A percentile compares a stretch with the other conserved stretches of the same genome.
These are phyloP conservation scores for Silene noctiflora DNA, from an alignment of 179 eudicot species.

Conservation along the genomic window DNA sequence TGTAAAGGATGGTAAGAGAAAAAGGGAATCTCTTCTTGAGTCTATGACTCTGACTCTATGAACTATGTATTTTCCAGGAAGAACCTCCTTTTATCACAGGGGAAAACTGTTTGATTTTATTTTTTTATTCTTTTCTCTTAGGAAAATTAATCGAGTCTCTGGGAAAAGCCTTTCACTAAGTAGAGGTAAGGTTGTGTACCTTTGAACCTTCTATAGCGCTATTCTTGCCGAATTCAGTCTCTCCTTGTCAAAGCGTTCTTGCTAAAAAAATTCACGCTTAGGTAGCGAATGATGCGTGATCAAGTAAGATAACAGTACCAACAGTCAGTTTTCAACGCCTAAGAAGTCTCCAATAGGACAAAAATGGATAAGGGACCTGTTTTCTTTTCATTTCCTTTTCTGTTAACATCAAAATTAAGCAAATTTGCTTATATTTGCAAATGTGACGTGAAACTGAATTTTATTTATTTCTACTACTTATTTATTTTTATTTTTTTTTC, in stretches of 20 bases:
- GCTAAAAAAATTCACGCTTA: not conserved
- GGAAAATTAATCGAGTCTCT: not conserved
- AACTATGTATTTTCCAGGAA: conserved; percentile 7
- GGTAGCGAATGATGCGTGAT: not conserved
- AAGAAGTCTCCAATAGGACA: not conserved
- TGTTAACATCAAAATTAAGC: conserved; percentile 3
- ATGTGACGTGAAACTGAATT: not conserved
- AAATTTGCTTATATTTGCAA: conserved; percentile 1
- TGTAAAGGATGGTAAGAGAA: conserved; percentile 11
- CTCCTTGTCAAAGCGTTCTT: not conserved
- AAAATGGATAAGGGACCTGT: not conserved
- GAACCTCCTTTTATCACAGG: conserved; percentile 14
- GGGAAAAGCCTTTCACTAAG: not conserved
- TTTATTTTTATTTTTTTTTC: too few relatives aligned
- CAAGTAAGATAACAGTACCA: not conserved
- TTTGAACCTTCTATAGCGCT: not conserved
- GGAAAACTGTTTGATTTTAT: conserved; percentile 16
- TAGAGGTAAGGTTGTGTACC: not conserved
- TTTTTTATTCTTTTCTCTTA: not conserved
- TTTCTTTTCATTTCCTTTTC: not conserved
- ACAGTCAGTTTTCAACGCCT: not conserved
- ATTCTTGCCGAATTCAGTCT: not conserved
- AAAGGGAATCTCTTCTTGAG: conserved; percentile 22
- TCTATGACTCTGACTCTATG: conserved; percentile 13
- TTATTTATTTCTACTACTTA: not conserved